Evolutionary conservation across 1,139 yeast species (phyloP).

Genomic region (Suhomyces chickasaworum): DNA sequence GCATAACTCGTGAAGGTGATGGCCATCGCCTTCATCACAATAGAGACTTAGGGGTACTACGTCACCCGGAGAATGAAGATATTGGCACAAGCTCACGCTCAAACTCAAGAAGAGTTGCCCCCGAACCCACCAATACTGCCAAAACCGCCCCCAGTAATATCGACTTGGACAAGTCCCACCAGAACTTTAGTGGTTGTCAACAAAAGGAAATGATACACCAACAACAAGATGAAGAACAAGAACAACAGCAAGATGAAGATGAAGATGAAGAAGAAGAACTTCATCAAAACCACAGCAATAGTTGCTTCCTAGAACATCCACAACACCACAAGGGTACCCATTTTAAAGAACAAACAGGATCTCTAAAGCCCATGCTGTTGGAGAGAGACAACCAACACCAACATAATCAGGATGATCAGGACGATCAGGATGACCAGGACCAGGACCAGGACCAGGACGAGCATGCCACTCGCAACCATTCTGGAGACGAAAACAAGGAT

Average conservation of each 20-base stretch:
- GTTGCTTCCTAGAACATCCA: neutral
- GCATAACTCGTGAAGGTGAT: neutral
- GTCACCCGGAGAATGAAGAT: neutral
- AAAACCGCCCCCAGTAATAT: neutral
- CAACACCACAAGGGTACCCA: neutral
- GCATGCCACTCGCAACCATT: neutral
- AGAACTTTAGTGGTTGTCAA: neutral
- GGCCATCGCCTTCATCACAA: neutral
- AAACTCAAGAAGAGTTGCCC: too few species aligned
- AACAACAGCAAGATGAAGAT: neutral
- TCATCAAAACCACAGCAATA: neutral
- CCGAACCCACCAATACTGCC: too few species aligned
- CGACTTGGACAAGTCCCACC: neutral
- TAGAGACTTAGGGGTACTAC: too few species aligned
- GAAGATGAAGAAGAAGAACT: neutral
- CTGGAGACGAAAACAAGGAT: constrained; percentile 8
- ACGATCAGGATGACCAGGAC: too few species aligned
- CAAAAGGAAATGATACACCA: neutral
- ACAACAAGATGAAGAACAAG: neutral
- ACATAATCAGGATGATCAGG: too few species aligned
- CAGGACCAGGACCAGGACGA: too few species aligned
- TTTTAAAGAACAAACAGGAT: neutral
- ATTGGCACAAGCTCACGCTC: neutral
- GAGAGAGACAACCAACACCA: too few species aligned
- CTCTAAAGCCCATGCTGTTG: neutral